phyloP scores from a whole-genome alignment of 108 stramenopile species.

The Fistulifera solaris region DNA sequence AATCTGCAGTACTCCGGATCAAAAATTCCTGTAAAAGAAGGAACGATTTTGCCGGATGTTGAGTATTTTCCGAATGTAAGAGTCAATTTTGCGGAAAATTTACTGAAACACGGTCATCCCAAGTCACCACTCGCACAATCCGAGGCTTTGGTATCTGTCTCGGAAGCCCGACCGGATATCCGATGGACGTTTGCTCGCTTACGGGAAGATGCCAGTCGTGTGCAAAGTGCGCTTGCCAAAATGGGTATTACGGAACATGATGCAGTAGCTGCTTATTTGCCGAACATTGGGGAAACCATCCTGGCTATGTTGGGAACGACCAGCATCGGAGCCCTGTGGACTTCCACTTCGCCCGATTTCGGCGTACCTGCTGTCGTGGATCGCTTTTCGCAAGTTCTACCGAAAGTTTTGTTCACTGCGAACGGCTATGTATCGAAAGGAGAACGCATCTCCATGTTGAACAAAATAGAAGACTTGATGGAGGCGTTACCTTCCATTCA shows the following conservation, averaged over 20 bases:
- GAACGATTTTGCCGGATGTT: slow-evolving; percentile 24
- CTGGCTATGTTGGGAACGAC: slow-evolving; percentile 29
- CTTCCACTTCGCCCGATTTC: slow-evolving; percentile 26
- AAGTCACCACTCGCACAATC: background rate
- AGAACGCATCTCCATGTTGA: slow-evolving; percentile 11
- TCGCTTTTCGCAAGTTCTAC: slow-evolving; percentile 23
- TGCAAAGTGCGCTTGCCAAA: slow-evolving; percentile 7
- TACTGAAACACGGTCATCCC: slow-evolving; percentile 13
- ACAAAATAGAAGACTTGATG: slow-evolving; percentile 17
- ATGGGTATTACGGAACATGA: slow-evolving; percentile 14
- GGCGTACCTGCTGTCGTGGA: slow-evolving; percentile 26
- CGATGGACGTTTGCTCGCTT: slow-evolving; percentile 23
- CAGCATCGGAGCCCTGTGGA: slow-evolving; percentile 22
- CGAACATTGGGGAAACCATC: slow-evolving; percentile 26
- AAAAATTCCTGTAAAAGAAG: slow-evolving; percentile 11
- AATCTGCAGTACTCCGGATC: slow-evolving; percentile 17
- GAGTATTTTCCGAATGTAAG: slow-evolving; percentile 20
- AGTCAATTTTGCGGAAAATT: slow-evolving; percentile 31
- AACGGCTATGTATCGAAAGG: slow-evolving; percentile 20
- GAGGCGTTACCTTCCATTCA: slow-evolving; percentile 14
- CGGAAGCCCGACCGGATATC: slow-evolving; percentile 11
- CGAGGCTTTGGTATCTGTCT: slow-evolving; percentile 18
- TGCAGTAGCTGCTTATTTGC: slow-evolving; percentile 17
- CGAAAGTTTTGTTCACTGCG: slow-evolving; percentile 24
- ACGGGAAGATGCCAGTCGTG: slow-evolving; percentile 15